These are phyloP conservation scores for Kodamaea arcana DNA, from an alignment of 1,139 yeast species.

Conservation along the genomic window DNA sequence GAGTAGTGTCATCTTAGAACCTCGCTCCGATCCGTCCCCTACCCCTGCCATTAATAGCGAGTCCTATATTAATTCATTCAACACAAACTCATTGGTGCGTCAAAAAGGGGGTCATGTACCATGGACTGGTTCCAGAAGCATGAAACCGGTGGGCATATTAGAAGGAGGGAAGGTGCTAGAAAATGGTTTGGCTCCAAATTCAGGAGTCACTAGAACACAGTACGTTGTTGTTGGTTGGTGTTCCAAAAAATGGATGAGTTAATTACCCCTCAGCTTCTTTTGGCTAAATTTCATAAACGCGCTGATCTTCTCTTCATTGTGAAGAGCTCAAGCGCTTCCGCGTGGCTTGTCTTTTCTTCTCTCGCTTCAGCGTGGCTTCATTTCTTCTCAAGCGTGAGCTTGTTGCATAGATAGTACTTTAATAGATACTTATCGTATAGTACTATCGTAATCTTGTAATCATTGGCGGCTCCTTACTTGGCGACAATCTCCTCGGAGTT, in stretches of 20 bases:
- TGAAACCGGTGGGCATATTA: slow-evolving; percentile 37
- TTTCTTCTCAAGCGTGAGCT: not conserved
- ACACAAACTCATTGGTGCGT: slow-evolving; percentile 11
- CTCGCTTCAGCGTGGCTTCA: too few relatives aligned
- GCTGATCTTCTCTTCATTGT: too few relatives aligned
- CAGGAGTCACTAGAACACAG: slow-evolving; percentile 40
- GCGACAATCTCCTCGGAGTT: too few relatives aligned
- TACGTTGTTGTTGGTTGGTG: slow-evolving; percentile 55
- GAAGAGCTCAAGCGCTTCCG: too few relatives aligned
- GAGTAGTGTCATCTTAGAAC: slow-evolving; percentile 45
- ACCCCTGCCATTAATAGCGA: slow-evolving; percentile 16
- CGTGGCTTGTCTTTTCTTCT: too few relatives aligned
- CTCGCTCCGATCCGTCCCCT: slow-evolving; percentile 40
- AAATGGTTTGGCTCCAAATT: slow-evolving; percentile 36
- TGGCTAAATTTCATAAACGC: too few relatives aligned
- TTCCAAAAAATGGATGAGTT: slow-evolving; percentile 40
- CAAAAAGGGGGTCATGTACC: slow-evolving; percentile 33
- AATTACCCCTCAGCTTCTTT: not conserved
- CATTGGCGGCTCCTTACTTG: too few relatives aligned
- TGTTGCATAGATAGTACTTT: not conserved
- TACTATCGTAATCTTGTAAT: too few relatives aligned
- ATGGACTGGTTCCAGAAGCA: slow-evolving; percentile 26
- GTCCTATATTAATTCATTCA: slow-evolving; percentile 5
- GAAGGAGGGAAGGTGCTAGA: slow-evolving; percentile 18
- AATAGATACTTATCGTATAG: too few relatives aligned